phyloP scores from a whole-genome alignment of 2,329 filamentous ascomycete genomes.

The Dactylellina haptotyla region DNA sequence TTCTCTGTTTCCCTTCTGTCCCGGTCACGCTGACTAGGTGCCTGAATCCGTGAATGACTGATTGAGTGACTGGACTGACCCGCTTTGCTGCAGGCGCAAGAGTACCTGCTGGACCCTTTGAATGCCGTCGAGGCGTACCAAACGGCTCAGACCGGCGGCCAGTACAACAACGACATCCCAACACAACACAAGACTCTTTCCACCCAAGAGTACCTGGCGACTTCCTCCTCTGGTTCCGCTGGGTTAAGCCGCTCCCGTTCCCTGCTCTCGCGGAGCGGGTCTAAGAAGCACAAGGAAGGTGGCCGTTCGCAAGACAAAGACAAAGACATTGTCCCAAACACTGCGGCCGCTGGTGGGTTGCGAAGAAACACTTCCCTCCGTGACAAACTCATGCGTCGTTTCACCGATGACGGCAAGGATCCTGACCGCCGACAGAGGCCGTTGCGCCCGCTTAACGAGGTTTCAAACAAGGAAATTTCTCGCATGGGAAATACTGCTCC shows the following conservation, averaged over 20 bases:
- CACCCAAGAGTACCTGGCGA: constrained; percentile 25
- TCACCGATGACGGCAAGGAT: constrained; percentile 47
- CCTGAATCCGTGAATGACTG: background rate
- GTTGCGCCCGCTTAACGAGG: constrained; percentile 43
- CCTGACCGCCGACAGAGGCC: constrained; percentile 45
- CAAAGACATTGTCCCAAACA: no score
- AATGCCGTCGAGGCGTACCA: constrained; percentile 54
- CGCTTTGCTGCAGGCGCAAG: constrained; percentile 31
- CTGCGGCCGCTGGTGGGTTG: background rate
- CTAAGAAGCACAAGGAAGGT: constrained; percentile 19
- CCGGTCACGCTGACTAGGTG: background rate
- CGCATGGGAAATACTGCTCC: constrained; percentile 44
- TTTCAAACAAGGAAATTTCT: constrained; percentile 47
- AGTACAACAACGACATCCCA: constrained; percentile 50
- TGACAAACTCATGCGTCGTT: constrained; percentile 51
- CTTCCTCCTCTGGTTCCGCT: no score
- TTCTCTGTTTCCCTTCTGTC: background rate
- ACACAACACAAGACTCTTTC: constrained; percentile 52
- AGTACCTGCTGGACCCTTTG: constrained; percentile 53
- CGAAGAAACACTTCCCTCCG: constrained; percentile 39
- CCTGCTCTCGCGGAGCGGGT: constrained; percentile 29
- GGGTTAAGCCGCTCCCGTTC: constrained; percentile 47
- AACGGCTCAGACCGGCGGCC: constrained; percentile 52
- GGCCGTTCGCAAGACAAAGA: constrained; percentile 23
- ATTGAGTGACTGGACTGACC: constrained; percentile 44